Base-by-base conservation (phyloP, 2,329 filamentous ascomycete species). In the Fusarium tricinctum region DNA sequence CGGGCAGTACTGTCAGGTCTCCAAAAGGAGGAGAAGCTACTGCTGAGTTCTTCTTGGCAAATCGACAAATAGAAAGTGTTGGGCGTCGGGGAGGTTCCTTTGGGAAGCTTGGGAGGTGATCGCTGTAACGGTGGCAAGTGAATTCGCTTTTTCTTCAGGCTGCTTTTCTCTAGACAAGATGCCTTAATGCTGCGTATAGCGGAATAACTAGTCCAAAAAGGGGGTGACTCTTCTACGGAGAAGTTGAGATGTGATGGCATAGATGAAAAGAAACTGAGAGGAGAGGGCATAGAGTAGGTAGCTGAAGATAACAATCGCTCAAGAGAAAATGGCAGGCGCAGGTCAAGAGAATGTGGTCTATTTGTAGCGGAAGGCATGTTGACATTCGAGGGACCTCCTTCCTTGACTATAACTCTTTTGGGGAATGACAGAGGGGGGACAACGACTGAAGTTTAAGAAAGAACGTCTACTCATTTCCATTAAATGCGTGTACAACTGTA, bases 161-260 rank as follows among this genome's bases (percentile, higher is more conserved):
- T 45, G 53, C n/a, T 48, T 52, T 65, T 38, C 35, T 69, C 57
- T 71, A 65, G 62, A 61, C 65, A 62, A 61, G 57, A 69, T 71
- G 67, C 55, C 61, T 66, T 74, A 74, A 74, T 71, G 58, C 71
- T 74, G 65, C 57, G 72, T 68, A 45, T 73, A 73, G 65, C 61
- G 52, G 57, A 53, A 75, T 72, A 63, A 62, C 66, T 58, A 60
- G 65, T 73, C 72, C 73, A 73, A 75, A 75, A 73, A 50, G 49
- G 57, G 45, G 28, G 38, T 54, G 35, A 42, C 55, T 51, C 35
- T 61, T 38, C 62, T 62, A 42, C 50, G 60, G 59, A 68, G 68
- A 69, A 53, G 48, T 49, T 63, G 58, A 64, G 68, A 43, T 60
- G 38, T 57, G 56, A 59, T 65, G 67, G 58, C 62, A 66, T 49